Evolutionary conservation across 352 stramenopile species (phyloP), one percentile per base, ranked within the genome.

Genomic region (Pythium dissotocum): DNA sequence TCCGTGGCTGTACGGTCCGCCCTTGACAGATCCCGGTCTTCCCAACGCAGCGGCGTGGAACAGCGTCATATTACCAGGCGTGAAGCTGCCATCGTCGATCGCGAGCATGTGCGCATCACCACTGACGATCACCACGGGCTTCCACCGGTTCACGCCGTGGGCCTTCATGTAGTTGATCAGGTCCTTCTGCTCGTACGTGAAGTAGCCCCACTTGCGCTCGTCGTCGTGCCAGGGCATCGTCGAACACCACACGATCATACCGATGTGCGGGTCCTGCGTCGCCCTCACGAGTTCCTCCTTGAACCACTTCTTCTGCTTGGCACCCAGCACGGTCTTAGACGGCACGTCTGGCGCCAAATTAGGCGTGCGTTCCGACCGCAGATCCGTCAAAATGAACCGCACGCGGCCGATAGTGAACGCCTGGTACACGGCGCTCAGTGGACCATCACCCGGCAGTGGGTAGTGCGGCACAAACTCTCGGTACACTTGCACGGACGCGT

Each of bases 61-160:
- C 8, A 88, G 67, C 12, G 80, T 86, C 26, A 97, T 70, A 52
- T 93, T 90, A 2, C 88, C 89, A 0, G 85, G 83, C 33, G 76
- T 90, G 71, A 95, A 61, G 12, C 64, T 70, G 8, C 90, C 90
- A 46, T 97, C 87, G 38, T 97, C 90, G 16, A 95, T 77, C 10
- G 89, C 90, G 12, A 97, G 73, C 90, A 97, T 97, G 65, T 97
- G 90, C 36, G 90, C 90, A 58, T 97, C 90, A 21, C 90, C 90
- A 55, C 83, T 92, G 14, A 95, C 71, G 55, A 97, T 90, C 13
- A 97, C 76, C 49, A 97, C 81, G 2, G 81, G 83, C 28, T 90
- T 85, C 72, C 74, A 87, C 38, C 78, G 80, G 66, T 89, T 90
- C 18, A 93, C 70, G 6, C 71, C 80, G 38, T 92, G 79, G 1